phyloP scores from a whole-genome alignment of 2,329 filamentous ascomycete genomes.

The Magnaporthiopsis incrustans region DNA sequence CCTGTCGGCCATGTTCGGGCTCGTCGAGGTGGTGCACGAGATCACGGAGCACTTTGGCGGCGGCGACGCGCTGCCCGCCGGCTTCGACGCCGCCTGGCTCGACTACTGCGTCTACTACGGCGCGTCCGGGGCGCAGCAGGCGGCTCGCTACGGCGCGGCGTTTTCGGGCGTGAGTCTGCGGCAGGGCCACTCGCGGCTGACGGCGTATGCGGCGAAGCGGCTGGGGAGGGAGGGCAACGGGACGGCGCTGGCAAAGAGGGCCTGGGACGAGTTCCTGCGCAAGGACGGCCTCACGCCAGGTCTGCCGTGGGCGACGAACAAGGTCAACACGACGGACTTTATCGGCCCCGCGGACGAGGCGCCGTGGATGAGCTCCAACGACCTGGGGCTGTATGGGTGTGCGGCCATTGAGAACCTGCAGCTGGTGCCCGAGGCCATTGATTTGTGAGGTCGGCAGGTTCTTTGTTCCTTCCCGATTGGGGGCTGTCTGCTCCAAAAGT shows the following conservation, averaged over 20 bases:
- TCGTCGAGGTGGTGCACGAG: constrained; percentile 50
- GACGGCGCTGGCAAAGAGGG: constrained; percentile 36
- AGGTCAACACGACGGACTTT: constrained; percentile 33
- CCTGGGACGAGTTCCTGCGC: constrained; percentile 46
- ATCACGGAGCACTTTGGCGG: constrained; percentile 39
- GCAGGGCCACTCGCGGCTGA: constrained; percentile 51
- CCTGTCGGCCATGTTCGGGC: constrained; percentile 49
- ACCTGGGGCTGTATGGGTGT: constrained; percentile 47
- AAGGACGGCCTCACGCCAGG: constrained; percentile 35
- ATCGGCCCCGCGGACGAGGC: constrained; percentile 45
- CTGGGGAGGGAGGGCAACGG: constrained; percentile 25
- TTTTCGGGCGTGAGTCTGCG: constrained; percentile 38
- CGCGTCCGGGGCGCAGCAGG: constrained; percentile 40
- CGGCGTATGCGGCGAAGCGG: constrained; percentile 42
- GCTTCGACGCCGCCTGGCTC: constrained; percentile 46
- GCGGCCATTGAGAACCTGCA: constrained; percentile 49
- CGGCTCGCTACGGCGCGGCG: constrained; percentile 39
- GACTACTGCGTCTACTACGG: constrained; percentile 54
- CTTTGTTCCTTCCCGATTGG: no score
- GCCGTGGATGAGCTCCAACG: constrained; percentile 49
- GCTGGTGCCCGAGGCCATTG: constrained; percentile 13
- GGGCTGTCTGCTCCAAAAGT: no score
- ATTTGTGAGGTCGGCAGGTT: background rate
- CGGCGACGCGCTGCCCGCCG: constrained; percentile 29
- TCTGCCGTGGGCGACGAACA: constrained; percentile 27